phyloP scores from a whole-genome alignment of 129 eudicot genomes.

The Kitagawia praeruptora region DNA sequence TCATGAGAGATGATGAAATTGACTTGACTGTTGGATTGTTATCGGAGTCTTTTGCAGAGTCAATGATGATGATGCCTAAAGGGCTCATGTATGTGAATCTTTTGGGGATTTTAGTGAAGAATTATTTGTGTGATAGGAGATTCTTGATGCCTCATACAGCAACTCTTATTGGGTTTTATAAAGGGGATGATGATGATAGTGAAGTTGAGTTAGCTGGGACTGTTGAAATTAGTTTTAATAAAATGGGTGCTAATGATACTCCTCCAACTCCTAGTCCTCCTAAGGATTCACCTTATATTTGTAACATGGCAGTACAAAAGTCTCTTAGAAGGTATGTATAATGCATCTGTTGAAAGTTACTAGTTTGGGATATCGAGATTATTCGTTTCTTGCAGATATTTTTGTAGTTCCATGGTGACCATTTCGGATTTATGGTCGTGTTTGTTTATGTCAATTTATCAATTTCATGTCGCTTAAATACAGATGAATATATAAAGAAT shows the following conservation, averaged over 20 bases:
- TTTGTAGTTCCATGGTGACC: not conserved
- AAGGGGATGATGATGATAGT: constrained; percentile 32
- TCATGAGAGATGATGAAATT: constrained; percentile 72
- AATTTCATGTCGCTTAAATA: not conserved
- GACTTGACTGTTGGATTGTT: constrained; percentile 55
- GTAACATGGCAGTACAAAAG: constrained; percentile 68
- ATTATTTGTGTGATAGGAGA: constrained; percentile 68
- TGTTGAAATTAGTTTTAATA: constrained; percentile 70
- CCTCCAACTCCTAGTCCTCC: constrained; percentile 89
- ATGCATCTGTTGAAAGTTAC: constrained; percentile 3
- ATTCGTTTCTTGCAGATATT: not conserved
- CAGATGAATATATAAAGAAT: not conserved
- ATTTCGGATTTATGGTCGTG: not conserved
- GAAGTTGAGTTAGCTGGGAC: constrained; percentile 77
- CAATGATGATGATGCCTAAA: constrained; percentile 63
- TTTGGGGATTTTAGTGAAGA: constrained; percentile 62
- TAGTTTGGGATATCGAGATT: not conserved
- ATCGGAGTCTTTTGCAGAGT: constrained; percentile 83
- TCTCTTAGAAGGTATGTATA: constrained; percentile 61
- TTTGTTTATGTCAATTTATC: not conserved
- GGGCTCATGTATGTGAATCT: constrained; percentile 52
- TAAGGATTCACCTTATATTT: constrained; percentile 21
- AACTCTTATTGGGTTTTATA: constrained; percentile 57
- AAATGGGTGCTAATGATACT: constrained; percentile 68
- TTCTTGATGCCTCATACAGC: constrained; percentile 67